Percentiles rank a stretch among this genome's conserved stretches.
These are phyloP conservation scores for Diplodia scrobiculata DNA, from an alignment of 2,329 filamentous ascomycete species.

Conservation along the genomic window DNA sequence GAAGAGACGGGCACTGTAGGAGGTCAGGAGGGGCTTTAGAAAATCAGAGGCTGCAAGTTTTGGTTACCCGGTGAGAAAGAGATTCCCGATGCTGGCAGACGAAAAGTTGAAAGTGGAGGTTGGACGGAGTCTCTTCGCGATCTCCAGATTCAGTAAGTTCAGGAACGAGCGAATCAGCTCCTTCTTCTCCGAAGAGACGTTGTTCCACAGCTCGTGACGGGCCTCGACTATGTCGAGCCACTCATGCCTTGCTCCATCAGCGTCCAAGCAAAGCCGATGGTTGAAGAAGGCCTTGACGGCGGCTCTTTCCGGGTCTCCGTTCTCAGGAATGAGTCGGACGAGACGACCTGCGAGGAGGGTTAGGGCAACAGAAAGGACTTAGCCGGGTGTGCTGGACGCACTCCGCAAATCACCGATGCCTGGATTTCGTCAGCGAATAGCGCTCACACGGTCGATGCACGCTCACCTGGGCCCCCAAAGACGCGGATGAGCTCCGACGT, in stretches of 20 bases:
- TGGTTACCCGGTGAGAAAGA: slow-evolving; percentile 55
- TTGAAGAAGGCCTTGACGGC: slow-evolving; percentile 87
- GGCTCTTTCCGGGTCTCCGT: slow-evolving; percentile 57
- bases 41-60: background rate
- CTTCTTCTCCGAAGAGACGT: slow-evolving; percentile 54
- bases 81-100: slow-evolving; percentile 54
- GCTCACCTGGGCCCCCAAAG: slow-evolving; percentile 83
- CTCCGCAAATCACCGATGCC: slow-evolving; percentile 75
- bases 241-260: slow-evolving; percentile 66
- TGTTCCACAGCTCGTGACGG: slow-evolving; percentile 71
- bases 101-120: slow-evolving; percentile 54
- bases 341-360: slow-evolving; percentile 67
- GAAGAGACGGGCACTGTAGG: slow-evolving; percentile 70
- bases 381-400: slow-evolving; percentile 46
- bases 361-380: slow-evolving; percentile 20
- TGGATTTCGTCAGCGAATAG: slow-evolving; percentile 33
- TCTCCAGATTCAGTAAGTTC: slow-evolving; percentile 54
- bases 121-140: slow-evolving; percentile 52
- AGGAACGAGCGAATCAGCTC: slow-evolving; percentile 56
- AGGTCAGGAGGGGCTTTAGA: slow-evolving; percentile 60
- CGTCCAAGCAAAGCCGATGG: slow-evolving; percentile 70
- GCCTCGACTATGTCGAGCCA: slow-evolving; percentile 91
- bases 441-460: slow-evolving; percentile 32
- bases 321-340: slow-evolving; percentile 80
- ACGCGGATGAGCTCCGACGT: slow-evolving; percentile 92